These are phyloP conservation scores for Zygosaccharomyces sapae DNA, from an alignment of 1,139 yeast genomes.

Conservation along the genomic window DNA sequence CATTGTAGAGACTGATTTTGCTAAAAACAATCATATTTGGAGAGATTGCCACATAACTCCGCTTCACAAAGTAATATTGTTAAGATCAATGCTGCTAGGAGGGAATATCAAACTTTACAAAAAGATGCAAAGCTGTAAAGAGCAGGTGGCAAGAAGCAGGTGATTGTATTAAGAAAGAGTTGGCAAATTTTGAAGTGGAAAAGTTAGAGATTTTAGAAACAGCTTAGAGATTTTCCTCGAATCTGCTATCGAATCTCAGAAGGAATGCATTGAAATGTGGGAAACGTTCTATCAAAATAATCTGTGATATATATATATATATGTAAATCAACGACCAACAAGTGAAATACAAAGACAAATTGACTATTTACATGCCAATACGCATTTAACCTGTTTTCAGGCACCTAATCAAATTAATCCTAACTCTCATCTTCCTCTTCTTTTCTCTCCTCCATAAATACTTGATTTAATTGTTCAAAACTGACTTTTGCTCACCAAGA, in stretches of 20 bases:
- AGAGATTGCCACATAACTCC: conserved; percentile 53
- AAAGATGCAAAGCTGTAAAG: conserved; percentile 52
- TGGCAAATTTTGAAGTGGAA: conserved; percentile 70
- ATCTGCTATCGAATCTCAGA: conserved; percentile 86
- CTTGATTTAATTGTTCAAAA: conserved; percentile 30
- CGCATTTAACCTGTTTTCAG: too few species aligned
- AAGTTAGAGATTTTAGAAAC: conserved; percentile 80
- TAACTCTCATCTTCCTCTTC: conserved; percentile 23
- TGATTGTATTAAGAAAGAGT: conserved; percentile 61
- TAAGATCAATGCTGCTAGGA: conserved; percentile 49
- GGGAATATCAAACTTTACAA: conserved; percentile 59
- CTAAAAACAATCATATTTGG: conserved; percentile 47
- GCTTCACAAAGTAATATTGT: conserved; percentile 52
- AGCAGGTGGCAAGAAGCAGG: conserved; percentile 59
- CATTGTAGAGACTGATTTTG: conserved; percentile 47
- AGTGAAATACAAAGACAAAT: too few species aligned
- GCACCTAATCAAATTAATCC: too few species aligned
- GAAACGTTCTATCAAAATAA: conserved; percentile 65
- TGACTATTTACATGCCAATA: conserved; percentile 5
- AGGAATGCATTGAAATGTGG: conserved; percentile 92
- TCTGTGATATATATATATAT: too few species aligned
- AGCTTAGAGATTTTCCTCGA: conserved; percentile 89
- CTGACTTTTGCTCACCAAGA: conserved; percentile 39
- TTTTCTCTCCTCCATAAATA: conserved; percentile 34
- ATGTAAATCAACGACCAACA: too few species aligned